Evolutionary conservation across 2,329 filamentous ascomycete species (phyloP).

Genomic region (Teratosphaeria epicoccoides): DNA sequence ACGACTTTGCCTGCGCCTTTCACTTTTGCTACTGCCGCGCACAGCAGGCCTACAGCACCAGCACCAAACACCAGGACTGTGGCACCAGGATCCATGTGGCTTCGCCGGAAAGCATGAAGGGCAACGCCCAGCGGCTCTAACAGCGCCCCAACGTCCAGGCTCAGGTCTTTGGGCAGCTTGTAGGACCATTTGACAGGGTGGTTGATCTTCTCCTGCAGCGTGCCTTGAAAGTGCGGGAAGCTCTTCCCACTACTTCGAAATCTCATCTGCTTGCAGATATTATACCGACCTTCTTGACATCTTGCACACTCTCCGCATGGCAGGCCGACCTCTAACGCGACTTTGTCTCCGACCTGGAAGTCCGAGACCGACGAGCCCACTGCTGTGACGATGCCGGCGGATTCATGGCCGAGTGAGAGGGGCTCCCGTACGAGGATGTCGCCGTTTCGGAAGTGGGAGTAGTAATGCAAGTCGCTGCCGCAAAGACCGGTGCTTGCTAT

Average conservation of each 20-base stretch:
- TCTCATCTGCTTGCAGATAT: constrained; percentile 49
- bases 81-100: constrained; percentile 32
- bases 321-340: constrained; percentile 85
- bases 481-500: constrained; percentile 59
- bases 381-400: constrained; percentile 65
- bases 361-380: constrained; percentile 45
- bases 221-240: constrained; percentile 54
- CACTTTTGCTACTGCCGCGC: constrained; percentile 46
- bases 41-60: constrained; percentile 49
- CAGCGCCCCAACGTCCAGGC: constrained; percentile 47
- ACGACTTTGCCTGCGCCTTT: constrained; percentile 45
- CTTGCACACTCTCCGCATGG: constrained; percentile 58
- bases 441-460: constrained; percentile 75
- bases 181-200: constrained; percentile 52
- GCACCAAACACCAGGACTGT: constrained; percentile 51
- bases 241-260: constrained; percentile 51
- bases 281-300: constrained; percentile 49
- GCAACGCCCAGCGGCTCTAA: constrained; percentile 52
- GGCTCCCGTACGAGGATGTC: constrained; percentile 73
- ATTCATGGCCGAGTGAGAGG: constrained; percentile 70
- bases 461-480: constrained; percentile 72
- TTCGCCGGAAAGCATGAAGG: constrained; percentile 48
- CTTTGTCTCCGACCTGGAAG: constrained; percentile 64
- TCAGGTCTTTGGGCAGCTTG: constrained; percentile 43
- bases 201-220: constrained; percentile 51